Conservation (phyloP, 306 rosid species). For the Trichosanthes truncata region DNA sequence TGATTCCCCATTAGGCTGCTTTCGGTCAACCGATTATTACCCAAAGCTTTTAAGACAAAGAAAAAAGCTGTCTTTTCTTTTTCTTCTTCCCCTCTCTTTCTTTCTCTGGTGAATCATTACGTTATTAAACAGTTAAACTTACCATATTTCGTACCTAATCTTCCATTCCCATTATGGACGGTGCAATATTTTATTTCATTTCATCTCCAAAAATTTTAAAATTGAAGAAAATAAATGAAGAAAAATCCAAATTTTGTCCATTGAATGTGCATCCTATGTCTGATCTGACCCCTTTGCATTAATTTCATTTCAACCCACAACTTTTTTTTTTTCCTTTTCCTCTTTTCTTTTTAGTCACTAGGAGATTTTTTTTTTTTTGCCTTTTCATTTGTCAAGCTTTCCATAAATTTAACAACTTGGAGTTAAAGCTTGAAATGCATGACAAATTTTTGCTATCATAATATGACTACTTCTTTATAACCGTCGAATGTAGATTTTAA, state of each 20-base stretch:
- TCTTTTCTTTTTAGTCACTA: background rate
- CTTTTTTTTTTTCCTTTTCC: background rate
- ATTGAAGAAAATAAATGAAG: background rate
- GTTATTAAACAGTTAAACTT: background rate
- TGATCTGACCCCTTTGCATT: background rate
- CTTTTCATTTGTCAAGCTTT: background rate
- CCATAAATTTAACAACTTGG: background rate
- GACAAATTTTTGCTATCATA: no score
- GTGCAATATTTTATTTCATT: background rate
- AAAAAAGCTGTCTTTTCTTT: background rate
- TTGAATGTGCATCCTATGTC: background rate
- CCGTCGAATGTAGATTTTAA: no score
- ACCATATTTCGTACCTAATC: background rate
- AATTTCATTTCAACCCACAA: background rate
- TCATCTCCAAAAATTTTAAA: background rate
- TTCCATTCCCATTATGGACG: background rate
- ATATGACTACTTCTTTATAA: no score
- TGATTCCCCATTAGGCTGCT: background rate
- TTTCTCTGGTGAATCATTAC: background rate
- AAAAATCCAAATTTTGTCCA: background rate
- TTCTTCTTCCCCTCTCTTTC: background rate
- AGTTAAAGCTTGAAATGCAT: background rate
- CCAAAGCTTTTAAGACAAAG: conserved; percentile 12
- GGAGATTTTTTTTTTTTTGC: background rate
- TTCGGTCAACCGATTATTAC: conserved; percentile 14